Percentiles rank a stretch among this genome's conserved stretches.
Conservation (phyloP, 371 early-diverging fungal species). For the Mortierella sp. region DNA sequence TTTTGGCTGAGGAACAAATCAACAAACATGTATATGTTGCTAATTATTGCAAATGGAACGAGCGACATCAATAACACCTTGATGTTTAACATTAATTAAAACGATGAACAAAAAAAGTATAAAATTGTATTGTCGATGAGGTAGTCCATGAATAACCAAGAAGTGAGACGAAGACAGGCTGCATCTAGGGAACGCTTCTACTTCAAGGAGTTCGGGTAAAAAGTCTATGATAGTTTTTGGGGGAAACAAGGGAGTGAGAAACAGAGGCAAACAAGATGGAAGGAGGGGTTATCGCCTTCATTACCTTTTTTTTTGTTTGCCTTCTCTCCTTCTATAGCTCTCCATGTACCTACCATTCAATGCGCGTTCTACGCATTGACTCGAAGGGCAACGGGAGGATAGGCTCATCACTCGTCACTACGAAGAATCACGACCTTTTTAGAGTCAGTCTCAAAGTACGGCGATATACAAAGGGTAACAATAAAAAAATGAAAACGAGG, state of each 20-base stretch:
- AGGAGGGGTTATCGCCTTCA: background rate
- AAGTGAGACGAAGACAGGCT: background rate
- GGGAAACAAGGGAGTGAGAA: background rate
- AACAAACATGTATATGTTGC: too few species aligned
- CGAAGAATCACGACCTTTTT: background rate
- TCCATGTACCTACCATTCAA: background rate
- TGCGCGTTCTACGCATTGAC: conserved; percentile 4
- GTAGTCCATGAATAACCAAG: background rate
- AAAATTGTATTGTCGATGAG: background rate
- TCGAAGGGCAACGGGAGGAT: conserved; percentile 2
- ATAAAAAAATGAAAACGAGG: background rate
- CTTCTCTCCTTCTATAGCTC: background rate
- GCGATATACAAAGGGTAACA: background rate
- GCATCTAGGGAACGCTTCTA: background rate
- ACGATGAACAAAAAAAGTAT: background rate
- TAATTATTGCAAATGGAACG: too few species aligned
- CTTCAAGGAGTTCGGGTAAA: background rate
- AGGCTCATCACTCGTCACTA: background rate
- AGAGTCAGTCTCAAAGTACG: background rate
- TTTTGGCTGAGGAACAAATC: background rate
- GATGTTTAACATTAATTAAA: too few species aligned
- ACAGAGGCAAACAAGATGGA: background rate
- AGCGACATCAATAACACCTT: too few species aligned
- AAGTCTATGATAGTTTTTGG: background rate
- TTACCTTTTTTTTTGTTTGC: background rate